Evolutionary conservation across 2,329 filamentous ascomycete genomes (phyloP).

Genomic region (Phaeomoniella chlamydospora): DNA sequence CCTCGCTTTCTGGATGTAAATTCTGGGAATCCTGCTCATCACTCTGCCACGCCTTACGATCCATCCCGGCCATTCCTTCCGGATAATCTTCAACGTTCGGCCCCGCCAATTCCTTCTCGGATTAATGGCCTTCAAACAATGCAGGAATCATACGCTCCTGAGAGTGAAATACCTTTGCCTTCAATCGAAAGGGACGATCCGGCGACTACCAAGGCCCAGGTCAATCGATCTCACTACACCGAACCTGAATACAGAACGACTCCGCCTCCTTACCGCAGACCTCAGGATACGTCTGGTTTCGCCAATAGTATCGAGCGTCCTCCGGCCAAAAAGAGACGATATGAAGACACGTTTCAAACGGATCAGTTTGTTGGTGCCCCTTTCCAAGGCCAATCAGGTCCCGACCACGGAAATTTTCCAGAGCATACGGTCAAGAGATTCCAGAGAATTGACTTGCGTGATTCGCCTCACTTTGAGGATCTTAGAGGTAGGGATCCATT

Average conservation of each 20-base stretch:
- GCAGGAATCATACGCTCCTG: not conserved
- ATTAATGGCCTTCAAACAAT: not conserved
- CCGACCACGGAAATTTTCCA: too few species aligned
- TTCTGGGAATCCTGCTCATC: not conserved
- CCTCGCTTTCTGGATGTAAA: not conserved
- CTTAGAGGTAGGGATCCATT: too few species aligned
- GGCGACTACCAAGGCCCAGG: not conserved
- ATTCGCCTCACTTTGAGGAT: too few species aligned
- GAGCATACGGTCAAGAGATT: too few species aligned
- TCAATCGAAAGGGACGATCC: not conserved
- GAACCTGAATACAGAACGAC: not conserved
- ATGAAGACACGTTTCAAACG: not conserved
- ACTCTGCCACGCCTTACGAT: not conserved
- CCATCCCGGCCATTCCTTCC: not conserved
- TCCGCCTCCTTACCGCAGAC: not conserved
- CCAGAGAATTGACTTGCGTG: too few species aligned
- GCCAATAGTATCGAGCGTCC: not conserved
- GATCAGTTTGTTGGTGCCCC: too few species aligned
- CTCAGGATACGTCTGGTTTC: not conserved
- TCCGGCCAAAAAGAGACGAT: not conserved
- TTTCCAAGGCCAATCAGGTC: too few species aligned
- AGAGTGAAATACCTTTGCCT: not conserved
- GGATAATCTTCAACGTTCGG: not conserved
- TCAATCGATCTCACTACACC: not conserved
- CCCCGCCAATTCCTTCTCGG: not conserved